A percentile compares a stretch with the other conserved stretches of the same genome.
Conservation (phyloP, 768 basidiomycete genomes). For the Omphalotus guepiniiformis region DNA sequence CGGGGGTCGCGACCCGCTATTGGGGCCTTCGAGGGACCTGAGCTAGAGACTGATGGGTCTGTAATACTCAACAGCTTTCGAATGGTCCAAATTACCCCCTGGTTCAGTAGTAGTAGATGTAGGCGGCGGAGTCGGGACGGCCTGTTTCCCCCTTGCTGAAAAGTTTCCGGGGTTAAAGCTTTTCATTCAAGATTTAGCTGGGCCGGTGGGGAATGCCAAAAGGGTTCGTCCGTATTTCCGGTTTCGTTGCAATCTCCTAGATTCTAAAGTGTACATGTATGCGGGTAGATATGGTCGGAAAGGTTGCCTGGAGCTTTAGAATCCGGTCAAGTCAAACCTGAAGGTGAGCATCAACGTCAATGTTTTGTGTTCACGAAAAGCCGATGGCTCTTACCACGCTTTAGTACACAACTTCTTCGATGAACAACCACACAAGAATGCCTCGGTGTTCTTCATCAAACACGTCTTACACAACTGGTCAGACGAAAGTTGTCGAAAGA, state of each 20-base stretch:
- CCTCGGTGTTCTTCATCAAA: slow-evolving; percentile 43
- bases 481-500: slow-evolving; percentile 33
- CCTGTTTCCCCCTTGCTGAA: slow-evolving; percentile 7
- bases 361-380: not conserved
- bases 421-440: slow-evolving; percentile 31
- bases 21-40: no score
- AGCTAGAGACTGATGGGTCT: not conserved
- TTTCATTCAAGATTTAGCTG: slow-evolving; percentile 14
- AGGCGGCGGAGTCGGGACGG: slow-evolving; percentile 13
- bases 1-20: no score
- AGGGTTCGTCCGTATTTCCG: slow-evolving; percentile 4
- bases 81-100: slow-evolving; percentile 6
- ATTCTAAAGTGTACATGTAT: no score
- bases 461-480: slow-evolving; percentile 54
- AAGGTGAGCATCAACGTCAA: slow-evolving; percentile 12
- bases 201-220: slow-evolving; percentile 9
- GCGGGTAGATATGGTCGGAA: slow-evolving; percentile 16
- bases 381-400: not conserved
- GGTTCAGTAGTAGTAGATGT: slow-evolving; percentile 14
- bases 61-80: not conserved
- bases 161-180: slow-evolving; percentile 8
- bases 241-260: no score
- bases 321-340: slow-evolving; percentile 17
- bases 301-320: slow-evolving; percentile 18
- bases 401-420: slow-evolving; percentile 49